phyloP scores from a whole-genome alignment of 331 rosid genomes.

The Erythrophleum ivorense region DNA sequence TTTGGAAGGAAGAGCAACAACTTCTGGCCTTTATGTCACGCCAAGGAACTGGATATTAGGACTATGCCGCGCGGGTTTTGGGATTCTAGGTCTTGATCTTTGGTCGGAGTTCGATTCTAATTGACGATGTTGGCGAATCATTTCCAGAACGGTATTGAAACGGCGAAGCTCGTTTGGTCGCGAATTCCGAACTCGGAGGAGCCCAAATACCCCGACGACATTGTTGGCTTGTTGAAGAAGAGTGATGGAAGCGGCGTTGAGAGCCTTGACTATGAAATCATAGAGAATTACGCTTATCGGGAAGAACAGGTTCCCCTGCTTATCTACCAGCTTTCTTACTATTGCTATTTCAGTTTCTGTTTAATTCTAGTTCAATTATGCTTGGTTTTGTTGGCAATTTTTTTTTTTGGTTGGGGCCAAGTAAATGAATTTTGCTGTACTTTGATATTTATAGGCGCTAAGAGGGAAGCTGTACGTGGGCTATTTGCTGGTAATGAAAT shows the following conservation, averaged over 20 bases:
- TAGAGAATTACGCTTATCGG: slow-evolving; percentile 92
- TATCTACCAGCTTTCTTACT: neutral
- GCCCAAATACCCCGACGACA: slow-evolving; percentile 44
- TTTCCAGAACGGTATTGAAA: slow-evolving; percentile 80
- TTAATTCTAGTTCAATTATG: neutral
- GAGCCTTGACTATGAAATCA: slow-evolving; percentile 96
- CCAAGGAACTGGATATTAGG: neutral
- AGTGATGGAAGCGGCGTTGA: slow-evolving; percentile 67
- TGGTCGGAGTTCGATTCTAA: neutral
- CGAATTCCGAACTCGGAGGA: slow-evolving; percentile 79
- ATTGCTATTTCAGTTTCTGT: neutral
- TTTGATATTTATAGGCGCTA: slow-evolving; percentile 47
- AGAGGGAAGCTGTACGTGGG: slow-evolving; percentile 83
- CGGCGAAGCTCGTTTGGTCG: slow-evolving; percentile 84
- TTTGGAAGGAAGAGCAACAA: slow-evolving; percentile 8
- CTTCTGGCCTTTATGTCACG: neutral
- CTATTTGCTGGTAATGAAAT: slow-evolving; percentile 79
- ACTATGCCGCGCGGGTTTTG: slow-evolving; percentile 16
- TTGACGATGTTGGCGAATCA: slow-evolving; percentile 74
- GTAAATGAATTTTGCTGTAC: slow-evolving; percentile 26
- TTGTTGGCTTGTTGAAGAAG: slow-evolving; percentile 54
- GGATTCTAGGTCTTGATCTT: slow-evolving; percentile 1
- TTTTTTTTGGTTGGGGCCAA: neutral
- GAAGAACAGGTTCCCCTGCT: slow-evolving; percentile 77
- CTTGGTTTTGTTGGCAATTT: neutral